phyloP scores from a whole-genome alignment of 345 rosid genomes.

The Citropsis articulata region DNA sequence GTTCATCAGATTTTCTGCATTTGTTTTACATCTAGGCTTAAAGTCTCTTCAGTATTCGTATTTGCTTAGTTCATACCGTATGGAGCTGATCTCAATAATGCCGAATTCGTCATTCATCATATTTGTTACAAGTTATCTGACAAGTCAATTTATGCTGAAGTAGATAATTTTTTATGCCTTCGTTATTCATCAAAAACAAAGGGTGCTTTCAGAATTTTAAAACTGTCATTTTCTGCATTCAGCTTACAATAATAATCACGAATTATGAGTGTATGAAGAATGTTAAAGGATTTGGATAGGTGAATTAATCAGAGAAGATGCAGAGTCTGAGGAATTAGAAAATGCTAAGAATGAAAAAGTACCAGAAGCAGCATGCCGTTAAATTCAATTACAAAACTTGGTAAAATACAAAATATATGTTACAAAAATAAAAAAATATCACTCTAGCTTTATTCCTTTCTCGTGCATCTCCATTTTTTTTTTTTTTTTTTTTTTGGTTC shows the following conservation, averaged over 20 bases:
- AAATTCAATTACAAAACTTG: slow-evolving; percentile 33
- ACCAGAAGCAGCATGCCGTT: slow-evolving; percentile 3
- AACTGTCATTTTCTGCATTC: background rate
- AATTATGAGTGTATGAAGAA: background rate
- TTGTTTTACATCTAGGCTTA: background rate
- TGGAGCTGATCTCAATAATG: background rate
- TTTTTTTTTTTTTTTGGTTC: background rate
- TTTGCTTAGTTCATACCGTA: background rate
- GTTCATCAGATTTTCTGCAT: background rate
- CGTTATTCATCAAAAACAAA: too few relatives aligned
- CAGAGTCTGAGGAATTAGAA: too few relatives aligned
- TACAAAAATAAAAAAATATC: background rate
- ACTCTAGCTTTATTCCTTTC: slow-evolving; percentile 32
- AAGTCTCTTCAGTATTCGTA: background rate
- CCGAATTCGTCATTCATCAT: background rate
- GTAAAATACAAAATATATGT: slow-evolving; percentile 17
- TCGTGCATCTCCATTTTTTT: slow-evolving; percentile 27
- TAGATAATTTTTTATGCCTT: too few relatives aligned
- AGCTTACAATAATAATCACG: background rate
- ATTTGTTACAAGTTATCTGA: background rate
- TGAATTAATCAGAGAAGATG: background rate
- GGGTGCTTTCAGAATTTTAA: too few relatives aligned
- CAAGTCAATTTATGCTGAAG: background rate
- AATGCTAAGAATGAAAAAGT: background rate
- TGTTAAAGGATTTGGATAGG: background rate